phyloP scores from a whole-genome alignment of 768 basidiomycete genomes.

The Psilocybe subaeruginosa region DNA sequence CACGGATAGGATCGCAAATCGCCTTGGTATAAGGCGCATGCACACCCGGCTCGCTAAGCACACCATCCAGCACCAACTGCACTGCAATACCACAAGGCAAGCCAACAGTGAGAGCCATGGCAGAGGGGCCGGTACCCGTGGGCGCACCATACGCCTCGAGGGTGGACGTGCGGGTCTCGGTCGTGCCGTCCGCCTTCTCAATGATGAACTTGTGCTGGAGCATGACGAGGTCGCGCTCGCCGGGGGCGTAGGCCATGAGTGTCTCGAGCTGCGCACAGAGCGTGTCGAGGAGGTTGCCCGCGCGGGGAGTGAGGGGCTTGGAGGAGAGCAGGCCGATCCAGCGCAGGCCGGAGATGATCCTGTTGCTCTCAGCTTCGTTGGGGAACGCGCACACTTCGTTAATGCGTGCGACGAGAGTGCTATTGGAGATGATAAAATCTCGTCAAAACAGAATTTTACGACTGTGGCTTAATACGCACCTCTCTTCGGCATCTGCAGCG shows the following conservation, averaged over 20 bases:
- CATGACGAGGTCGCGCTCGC: slow-evolving; percentile 96
- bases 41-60: slow-evolving; percentile 76
- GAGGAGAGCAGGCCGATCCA: slow-evolving; percentile 94
- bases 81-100: slow-evolving; percentile 93
- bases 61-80: slow-evolving; percentile 89
- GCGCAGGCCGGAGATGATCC: slow-evolving; percentile 87
- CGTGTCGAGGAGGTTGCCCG: slow-evolving; percentile 86
- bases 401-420: slow-evolving; percentile 74
- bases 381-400: slow-evolving; percentile 77
- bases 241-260: slow-evolving; percentile 88
- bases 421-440: slow-evolving; percentile 27
- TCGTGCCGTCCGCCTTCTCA: slow-evolving; percentile 78
- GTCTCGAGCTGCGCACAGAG: slow-evolving; percentile 89
- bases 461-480: slow-evolving; percentile 40
- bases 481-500: slow-evolving; percentile 69
- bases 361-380: slow-evolving; percentile 62
- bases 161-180: slow-evolving; percentile 85
- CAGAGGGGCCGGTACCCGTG: slow-evolving; percentile 64
- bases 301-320: slow-evolving; percentile 62
- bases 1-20: slow-evolving; percentile 76
- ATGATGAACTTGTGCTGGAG: slow-evolving; percentile 98
- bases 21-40: slow-evolving; percentile 87
- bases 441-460: slow-evolving; percentile 6
- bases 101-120: slow-evolving; percentile 93
- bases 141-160: slow-evolving; percentile 87